Conservation (phyloP, 1,284 basidiomycete genomes). For the Polyporus tsugae region DNA sequence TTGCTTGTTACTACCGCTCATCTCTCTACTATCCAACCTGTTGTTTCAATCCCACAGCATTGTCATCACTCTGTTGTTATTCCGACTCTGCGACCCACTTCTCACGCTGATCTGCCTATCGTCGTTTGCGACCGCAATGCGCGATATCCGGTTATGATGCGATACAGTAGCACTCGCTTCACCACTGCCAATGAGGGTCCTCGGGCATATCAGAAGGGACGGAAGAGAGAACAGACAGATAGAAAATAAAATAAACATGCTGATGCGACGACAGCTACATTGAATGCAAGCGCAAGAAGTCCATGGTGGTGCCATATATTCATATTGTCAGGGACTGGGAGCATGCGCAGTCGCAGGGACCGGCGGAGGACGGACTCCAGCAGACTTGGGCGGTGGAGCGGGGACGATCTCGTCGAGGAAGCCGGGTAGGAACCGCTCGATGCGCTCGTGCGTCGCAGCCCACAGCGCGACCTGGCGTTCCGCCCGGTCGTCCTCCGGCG, state of each 20-base stretch:
- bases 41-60: constrained; percentile 19
- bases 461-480: constrained; percentile 82
- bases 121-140: background rate
- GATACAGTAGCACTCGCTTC: background rate
- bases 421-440: constrained; percentile 90
- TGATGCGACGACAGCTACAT: constrained; percentile 22
- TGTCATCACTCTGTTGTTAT: constrained; percentile 10
- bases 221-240: background rate
- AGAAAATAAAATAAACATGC: constrained; percentile 10
- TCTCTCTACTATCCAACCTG: constrained; percentile 11
- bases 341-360: constrained; percentile 11
- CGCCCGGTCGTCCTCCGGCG: constrained; percentile 59
- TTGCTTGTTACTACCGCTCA: constrained; percentile 16
- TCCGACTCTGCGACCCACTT: background rate
- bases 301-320: background rate
- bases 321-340: constrained; percentile 10
- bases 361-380: constrained; percentile 12
- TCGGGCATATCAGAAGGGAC: constrained; percentile 11
- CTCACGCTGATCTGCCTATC: constrained; percentile 6
- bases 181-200: background rate
- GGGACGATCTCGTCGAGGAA: constrained; percentile 81
- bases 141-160: background rate
- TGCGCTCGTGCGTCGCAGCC: constrained; percentile 83
- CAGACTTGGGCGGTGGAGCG: constrained; percentile 44
- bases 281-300: background rate